Evolutionary conservation across 192 early-diverging fungal species (phyloP), one percentile per base, ranked within the genome.

Genomic region (Linnemannia exigua): DNA sequence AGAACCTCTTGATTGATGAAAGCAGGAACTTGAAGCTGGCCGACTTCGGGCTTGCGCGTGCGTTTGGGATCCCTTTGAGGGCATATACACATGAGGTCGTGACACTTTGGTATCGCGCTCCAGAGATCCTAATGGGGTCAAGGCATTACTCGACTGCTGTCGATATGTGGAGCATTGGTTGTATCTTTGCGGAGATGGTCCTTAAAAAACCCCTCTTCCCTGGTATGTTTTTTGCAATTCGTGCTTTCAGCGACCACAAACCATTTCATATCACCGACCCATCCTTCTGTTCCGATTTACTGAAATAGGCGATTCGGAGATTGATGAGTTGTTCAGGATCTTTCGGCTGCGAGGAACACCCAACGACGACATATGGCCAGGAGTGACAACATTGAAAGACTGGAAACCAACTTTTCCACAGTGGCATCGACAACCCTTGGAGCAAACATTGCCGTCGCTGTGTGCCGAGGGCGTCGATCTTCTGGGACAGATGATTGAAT

Each of bases 101-200:
- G 50, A 98, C 97, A 20, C 90, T 98, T 48, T 98, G 97, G 98
- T 99, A 98, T 87, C 89, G 98, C 46, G 92, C 98, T 25, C 98
- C 98, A 7, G 98, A 99, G 90, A 97, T 99, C 73, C 89, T 99
- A 75, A 92, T 99, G 75, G 99, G 97, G 12, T 93, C 93, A 16
- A 93, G 92, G 51, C 93, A 95, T 77, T 99, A 99, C 89, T 96
- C 96, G 17, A 97, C 95, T 15, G 95, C 93, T 14, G 95, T 99
- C 41, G 99, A 99, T 88, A 98, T 99, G 91, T 99, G 99, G 99
- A 95, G 94, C 70, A 93, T 98, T 63, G 99, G 97, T 1, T 99
- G 98, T 86, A 98, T 99, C 77, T 96, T 99, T 92, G 97, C 97
- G 41, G 99, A 99, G 89, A 96, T 99, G 96, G 90, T 92, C 41